phyloP scores from a whole-genome alignment of 2,329 filamentous ascomycete genomes.

The Beauveria scarabaeidicola region DNA sequence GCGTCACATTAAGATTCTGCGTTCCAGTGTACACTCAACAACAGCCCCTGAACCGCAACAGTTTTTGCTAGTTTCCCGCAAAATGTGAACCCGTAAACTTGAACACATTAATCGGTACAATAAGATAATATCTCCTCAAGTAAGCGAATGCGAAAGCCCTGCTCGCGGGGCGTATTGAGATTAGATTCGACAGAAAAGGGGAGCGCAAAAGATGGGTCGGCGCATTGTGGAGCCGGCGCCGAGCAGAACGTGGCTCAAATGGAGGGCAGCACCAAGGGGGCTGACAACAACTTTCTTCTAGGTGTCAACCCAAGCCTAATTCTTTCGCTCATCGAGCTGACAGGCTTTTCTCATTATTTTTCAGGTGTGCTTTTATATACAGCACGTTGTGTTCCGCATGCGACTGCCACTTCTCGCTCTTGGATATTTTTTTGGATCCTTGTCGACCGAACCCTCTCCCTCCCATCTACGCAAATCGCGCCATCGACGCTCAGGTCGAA shows the following conservation, averaged over 20 bases:
- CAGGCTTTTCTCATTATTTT: neutral
- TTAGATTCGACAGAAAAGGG: slow-evolving; percentile 2
- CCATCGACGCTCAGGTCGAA: neutral
- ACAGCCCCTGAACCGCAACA: neutral
- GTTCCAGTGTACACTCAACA: neutral
- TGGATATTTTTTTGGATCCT: neutral
- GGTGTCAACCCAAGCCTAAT: neutral
- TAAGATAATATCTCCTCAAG: neutral
- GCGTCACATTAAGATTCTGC: too few relatives aligned
- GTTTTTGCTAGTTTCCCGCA: neutral
- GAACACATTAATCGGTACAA: neutral
- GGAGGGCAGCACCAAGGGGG: slow-evolving; percentile 7
- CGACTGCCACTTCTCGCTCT: neutral
- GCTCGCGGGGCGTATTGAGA: neutral
- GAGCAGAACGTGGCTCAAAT: slow-evolving; percentile 9
- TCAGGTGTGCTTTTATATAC: neutral
- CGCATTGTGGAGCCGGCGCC: slow-evolving; percentile 11
- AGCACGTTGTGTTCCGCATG: neutral
- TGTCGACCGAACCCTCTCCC: neutral
- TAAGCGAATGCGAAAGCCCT: neutral
- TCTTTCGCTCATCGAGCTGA: neutral
- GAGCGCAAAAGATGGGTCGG: slow-evolving; percentile 5
- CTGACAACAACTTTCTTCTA: slow-evolving; percentile 3
- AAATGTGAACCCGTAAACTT: too few relatives aligned
- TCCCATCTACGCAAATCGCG: neutral